Evolutionary conservation across 2,329 filamentous ascomycete genomes (phyloP).

Genomic region (Scortechinia acanthostroma): DNA sequence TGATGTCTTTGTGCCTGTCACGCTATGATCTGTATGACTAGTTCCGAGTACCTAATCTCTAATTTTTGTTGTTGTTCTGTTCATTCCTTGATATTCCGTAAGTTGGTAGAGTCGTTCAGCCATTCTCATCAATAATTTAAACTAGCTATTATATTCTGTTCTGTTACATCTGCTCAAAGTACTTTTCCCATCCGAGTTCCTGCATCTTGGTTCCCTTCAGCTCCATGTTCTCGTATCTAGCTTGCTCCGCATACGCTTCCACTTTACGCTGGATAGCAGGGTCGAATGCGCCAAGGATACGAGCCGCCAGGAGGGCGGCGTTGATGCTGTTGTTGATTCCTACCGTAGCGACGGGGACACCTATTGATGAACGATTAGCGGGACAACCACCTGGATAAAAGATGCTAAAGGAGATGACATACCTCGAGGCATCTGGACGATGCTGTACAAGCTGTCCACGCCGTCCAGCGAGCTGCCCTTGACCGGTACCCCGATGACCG

Average conservation of each 20-base stretch:
- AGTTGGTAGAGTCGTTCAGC: too few species aligned
- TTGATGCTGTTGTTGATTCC: constrained; percentile 36
- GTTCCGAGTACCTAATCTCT: too few species aligned
- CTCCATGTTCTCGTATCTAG: constrained; percentile 28
- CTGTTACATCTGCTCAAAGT: constrained; percentile 29
- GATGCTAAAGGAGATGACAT: constrained; percentile 7
- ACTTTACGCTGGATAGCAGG: constrained; percentile 27
- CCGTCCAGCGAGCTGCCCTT: constrained; percentile 31
- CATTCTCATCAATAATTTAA: too few species aligned
- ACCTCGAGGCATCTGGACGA: constrained; percentile 35
- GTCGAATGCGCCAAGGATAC: constrained; percentile 29
- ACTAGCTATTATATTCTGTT: neutral
- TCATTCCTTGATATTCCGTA: too few species aligned
- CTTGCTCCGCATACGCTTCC: constrained; percentile 28
- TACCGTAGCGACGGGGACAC: constrained; percentile 33
- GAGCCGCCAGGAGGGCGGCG: constrained; percentile 29
- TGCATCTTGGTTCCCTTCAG: constrained; percentile 29
- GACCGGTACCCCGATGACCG: constrained; percentile 33
- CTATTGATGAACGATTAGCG: constrained; percentile 14
- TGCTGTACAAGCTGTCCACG: constrained; percentile 33
- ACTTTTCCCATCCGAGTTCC: constrained; percentile 29
- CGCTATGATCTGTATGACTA: too few species aligned
- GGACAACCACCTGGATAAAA: neutral
- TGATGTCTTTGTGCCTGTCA: too few species aligned
- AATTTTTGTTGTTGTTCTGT: too few species aligned